phyloP scores from a whole-genome alignment of 345 rosid genomes.

The Lepidium sativum region DNA sequence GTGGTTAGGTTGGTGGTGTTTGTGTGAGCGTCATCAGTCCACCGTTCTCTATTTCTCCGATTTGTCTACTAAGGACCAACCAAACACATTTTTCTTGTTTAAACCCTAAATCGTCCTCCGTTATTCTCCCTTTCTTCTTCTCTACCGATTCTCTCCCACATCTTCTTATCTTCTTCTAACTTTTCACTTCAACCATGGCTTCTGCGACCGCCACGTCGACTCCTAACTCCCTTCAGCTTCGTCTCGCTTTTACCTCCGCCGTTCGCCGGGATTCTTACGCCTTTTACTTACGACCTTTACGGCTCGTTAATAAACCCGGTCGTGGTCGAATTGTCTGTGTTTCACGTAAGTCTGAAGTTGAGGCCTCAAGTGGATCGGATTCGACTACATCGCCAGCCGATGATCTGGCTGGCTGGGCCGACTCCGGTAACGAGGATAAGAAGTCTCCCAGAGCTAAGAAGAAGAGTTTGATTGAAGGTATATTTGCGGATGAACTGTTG shows the following conservation, averaged over 20 bases:
- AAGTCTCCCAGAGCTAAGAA: conserved; percentile 29
- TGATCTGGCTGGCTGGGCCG: conserved; percentile 67
- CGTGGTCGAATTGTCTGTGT: conserved; percentile 23
- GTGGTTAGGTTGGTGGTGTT: too few species aligned
- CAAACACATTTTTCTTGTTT: neutral
- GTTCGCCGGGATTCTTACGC: conserved; percentile 20
- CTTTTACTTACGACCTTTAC: conserved; percentile 20
- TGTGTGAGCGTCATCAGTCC: conserved; percentile 17
- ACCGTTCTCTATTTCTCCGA: neutral
- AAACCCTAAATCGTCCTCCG: conserved; percentile 17
- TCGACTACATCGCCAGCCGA: conserved; percentile 23
- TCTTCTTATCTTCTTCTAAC: conserved; percentile 16
- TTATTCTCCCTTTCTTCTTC: neutral
- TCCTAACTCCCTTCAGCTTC: conserved; percentile 83
- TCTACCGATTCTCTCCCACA: too few species aligned
- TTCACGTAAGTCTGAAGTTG: conserved; percentile 23
- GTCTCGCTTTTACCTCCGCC: conserved; percentile 45
- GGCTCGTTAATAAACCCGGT: conserved; percentile 26
- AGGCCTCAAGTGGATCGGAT: conserved; percentile 32
- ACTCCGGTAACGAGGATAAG: conserved; percentile 34
- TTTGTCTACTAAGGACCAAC: neutral
- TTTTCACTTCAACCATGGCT: conserved; percentile 28
- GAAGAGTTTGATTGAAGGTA: conserved; percentile 64
- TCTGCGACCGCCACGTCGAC: conserved; percentile 44
- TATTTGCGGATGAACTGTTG: neutral